Evolutionary conservation across 495 filamentous ascomycete genomes (phyloP).

Genomic region (Annulohypoxylon bovei): DNA sequence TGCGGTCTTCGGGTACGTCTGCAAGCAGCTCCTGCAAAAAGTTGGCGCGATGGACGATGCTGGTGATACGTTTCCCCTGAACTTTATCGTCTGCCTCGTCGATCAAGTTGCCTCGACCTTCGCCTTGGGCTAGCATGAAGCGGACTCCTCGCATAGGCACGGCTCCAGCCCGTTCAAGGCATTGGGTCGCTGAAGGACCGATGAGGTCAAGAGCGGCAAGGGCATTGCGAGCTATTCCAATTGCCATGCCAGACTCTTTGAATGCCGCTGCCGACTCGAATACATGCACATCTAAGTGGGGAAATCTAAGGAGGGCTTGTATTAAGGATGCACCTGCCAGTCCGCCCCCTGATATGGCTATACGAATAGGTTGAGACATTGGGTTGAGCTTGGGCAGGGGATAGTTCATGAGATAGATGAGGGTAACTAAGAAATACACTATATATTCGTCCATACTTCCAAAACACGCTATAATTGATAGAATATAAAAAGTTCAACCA

Average conservation of each 20-base stretch:
- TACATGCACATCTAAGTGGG: constrained; percentile 42
- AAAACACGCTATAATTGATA: too few relatives aligned
- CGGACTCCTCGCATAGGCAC: constrained; percentile 34
- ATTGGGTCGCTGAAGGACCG: not conserved
- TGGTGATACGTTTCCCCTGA: constrained; percentile 14
- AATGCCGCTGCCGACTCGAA: constrained; percentile 41
- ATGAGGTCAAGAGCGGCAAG: constrained; percentile 17
- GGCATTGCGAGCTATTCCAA: constrained; percentile 12
- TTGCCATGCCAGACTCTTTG: constrained; percentile 35
- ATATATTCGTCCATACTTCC: too few relatives aligned
- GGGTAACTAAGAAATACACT: too few relatives aligned
- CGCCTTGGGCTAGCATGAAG: constrained; percentile 25
- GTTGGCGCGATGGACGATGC: constrained; percentile 25
- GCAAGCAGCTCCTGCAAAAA: constrained; percentile 25
- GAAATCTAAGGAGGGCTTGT: constrained; percentile 32
- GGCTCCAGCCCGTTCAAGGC: constrained; percentile 21
- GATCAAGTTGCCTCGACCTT: not conserved
- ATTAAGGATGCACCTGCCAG: constrained; percentile 9
- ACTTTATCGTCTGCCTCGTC: not conserved
- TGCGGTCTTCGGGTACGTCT: constrained; percentile 4
- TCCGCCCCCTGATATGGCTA: constrained; percentile 6
- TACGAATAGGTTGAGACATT: not conserved
- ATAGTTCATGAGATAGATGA: too few relatives aligned
- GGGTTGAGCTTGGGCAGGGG: too few relatives aligned
- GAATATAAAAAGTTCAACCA: too few relatives aligned